Evolutionary conservation across 768 basidiomycete genomes (phyloP).

Genomic region (Pleurotus ostreatus): DNA sequence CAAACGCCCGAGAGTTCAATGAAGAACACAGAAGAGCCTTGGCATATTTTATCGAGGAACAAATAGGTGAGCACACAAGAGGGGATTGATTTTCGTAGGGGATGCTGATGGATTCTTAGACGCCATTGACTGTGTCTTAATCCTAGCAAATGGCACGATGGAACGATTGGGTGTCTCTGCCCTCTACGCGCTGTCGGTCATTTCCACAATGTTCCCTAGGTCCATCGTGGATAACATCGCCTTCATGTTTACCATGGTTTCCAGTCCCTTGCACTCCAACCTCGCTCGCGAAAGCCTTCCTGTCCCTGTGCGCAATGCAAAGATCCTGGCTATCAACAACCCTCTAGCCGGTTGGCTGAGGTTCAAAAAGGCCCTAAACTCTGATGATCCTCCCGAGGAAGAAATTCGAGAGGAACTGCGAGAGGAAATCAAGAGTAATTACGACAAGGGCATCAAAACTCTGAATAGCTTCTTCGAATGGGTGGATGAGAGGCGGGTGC

Average conservation of each 20-base stretch:
- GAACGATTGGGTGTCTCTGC: constrained; percentile 16
- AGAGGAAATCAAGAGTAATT: neutral
- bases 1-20: constrained; percentile 16
- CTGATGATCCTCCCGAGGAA: neutral
- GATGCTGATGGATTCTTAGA: neutral
- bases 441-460: constrained; percentile 10
- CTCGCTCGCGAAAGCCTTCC: constrained; percentile 16
- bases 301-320: constrained; percentile 6
- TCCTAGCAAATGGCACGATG: constrained; percentile 22
- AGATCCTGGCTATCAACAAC: constrained; percentile 12
- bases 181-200: constrained; percentile 18
- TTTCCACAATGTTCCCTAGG: constrained; percentile 21
- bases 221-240: constrained; percentile 20
- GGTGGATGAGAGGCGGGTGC: constrained; percentile 11
- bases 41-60: constrained; percentile 15
- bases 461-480: constrained; percentile 12
- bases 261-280: constrained; percentile 17
- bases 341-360: constrained; percentile 11
- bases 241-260: constrained; percentile 21
- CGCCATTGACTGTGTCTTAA: constrained; percentile 20
- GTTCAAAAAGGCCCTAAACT: neutral
- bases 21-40: constrained; percentile 18
- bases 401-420: constrained; percentile 3
- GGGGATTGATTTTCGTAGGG: neutral
- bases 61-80: constrained; percentile 4